phyloP scores from a whole-genome alignment of 805 yeast genomes.

The Saccharomycodes ludwigii region DNA sequence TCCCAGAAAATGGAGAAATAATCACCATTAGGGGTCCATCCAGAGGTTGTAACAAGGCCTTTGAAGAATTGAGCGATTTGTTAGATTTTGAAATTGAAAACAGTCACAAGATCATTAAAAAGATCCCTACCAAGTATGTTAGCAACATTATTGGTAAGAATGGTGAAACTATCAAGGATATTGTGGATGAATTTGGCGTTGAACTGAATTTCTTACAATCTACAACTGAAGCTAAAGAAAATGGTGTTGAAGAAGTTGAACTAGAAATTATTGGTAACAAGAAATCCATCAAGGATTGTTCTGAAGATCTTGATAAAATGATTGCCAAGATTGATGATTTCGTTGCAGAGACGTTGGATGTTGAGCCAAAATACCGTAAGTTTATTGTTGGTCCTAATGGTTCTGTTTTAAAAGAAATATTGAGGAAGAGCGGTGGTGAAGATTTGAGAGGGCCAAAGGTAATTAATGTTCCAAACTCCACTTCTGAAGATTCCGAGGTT shows the following conservation, averaged over 20 bases:
- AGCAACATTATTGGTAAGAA: constrained; percentile 81
- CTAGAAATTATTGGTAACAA: constrained; percentile 71
- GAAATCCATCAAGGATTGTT: constrained; percentile 62
- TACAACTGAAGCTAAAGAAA: constrained; percentile 30
- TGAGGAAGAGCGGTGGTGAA: constrained; percentile 64
- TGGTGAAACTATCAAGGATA: constrained; percentile 74
- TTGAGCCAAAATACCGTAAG: constrained; percentile 65
- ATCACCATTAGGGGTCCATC: constrained; percentile 76
- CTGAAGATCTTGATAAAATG: constrained; percentile 45
- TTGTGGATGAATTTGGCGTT: constrained; percentile 48
- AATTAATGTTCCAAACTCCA: constrained; percentile 51
- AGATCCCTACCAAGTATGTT: constrained; percentile 62
- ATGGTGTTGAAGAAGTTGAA: constrained; percentile 39
- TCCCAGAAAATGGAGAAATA: constrained; percentile 59
- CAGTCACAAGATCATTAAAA: constrained; percentile 51
- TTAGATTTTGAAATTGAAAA: constrained; percentile 79
- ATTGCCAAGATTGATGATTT: constrained; percentile 54
- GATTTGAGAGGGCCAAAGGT: constrained; percentile 29
- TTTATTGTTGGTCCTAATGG: constrained; percentile 73
- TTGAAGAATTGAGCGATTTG: constrained; percentile 73
- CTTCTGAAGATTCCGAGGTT: constrained; percentile 43
- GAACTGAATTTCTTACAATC: constrained; percentile 34
- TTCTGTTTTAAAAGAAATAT: constrained; percentile 57
- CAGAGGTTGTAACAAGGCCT: constrained; percentile 72
- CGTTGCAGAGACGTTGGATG: constrained; percentile 43